These are phyloP conservation scores for Geotrichum ghanense DNA, from an alignment of 805 yeast genomes.

Conservation along the genomic window DNA sequence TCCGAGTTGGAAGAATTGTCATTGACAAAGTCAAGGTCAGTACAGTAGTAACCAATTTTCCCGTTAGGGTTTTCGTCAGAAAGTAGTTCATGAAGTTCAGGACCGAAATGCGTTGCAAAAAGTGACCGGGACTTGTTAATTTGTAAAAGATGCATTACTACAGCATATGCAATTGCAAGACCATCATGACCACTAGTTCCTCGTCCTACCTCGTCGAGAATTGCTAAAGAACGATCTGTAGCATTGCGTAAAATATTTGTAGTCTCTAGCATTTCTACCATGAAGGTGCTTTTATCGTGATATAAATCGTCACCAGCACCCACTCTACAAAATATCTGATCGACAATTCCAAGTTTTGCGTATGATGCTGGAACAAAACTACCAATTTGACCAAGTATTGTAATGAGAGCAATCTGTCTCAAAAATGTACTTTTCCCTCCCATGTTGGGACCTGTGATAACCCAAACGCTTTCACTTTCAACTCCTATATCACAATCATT, in stretches of 20 bases:
- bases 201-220: constrained; percentile 81
- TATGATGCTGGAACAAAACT: constrained; percentile 57
- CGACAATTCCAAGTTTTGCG: constrained; percentile 57
- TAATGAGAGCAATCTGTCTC: constrained; percentile 58
- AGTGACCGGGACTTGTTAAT: constrained; percentile 55
- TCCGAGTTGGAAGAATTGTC: constrained; percentile 2
- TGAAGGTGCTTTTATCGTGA: constrained; percentile 75
- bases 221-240: constrained; percentile 56
- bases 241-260: constrained; percentile 56
- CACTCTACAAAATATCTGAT: constrained; percentile 39
- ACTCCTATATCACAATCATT: constrained; percentile 47
- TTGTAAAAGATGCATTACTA: constrained; percentile 43
- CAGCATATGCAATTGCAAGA: constrained; percentile 71
- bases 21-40: constrained; percentile 15
- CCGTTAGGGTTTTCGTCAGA: constrained; percentile 17
- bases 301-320: constrained; percentile 71
- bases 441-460: constrained; percentile 82
- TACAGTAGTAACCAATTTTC: constrained; percentile 20
- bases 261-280: constrained; percentile 89
- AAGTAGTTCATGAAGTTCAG: constrained; percentile 37
- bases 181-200: constrained; percentile 86
- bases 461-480: constrained; percentile 38
- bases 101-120: constrained; percentile 85
- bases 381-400: constrained; percentile 69
- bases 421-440: constrained; percentile 79